Percentiles rank a stretch among this genome's conserved stretches.
These are phyloP conservation scores for Petunia secreta DNA, from an alignment of 257 asterid species.

Conservation along the genomic window DNA sequence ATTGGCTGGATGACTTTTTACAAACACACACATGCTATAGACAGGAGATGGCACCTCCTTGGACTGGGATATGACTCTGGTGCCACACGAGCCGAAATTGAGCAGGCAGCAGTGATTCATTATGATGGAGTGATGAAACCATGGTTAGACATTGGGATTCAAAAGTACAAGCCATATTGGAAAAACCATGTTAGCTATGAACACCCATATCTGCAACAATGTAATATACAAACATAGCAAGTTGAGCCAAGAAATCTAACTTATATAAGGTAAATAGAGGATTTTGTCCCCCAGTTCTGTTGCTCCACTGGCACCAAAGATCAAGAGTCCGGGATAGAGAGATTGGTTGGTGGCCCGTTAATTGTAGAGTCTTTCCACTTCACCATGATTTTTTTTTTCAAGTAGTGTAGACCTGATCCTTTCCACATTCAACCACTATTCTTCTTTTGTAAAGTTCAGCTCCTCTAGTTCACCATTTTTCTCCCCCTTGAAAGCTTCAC, in stretches of 20 bases:
- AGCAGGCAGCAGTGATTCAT: slow-evolving; percentile 75
- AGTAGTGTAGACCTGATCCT: slow-evolving; percentile 26
- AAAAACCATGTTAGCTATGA: slow-evolving; percentile 63
- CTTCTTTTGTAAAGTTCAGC: too few species aligned
- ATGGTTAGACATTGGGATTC: slow-evolving; percentile 86
- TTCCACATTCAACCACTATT: too few species aligned
- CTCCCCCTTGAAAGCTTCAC: too few species aligned
- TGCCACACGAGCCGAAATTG: slow-evolving; percentile 50
- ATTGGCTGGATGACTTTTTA: slow-evolving; percentile 89
- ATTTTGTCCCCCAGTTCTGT: too few species aligned
- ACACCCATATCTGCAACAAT: slow-evolving; percentile 76
- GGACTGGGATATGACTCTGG: slow-evolving; percentile 79
- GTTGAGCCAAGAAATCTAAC: slow-evolving; percentile 25
- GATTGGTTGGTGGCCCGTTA: too few species aligned
- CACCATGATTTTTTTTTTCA: slow-evolving; percentile 10
- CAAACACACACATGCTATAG: slow-evolving; percentile 56
- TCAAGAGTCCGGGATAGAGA: too few species aligned
- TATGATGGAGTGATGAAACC: slow-evolving; percentile 86
- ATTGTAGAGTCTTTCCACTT: not conserved
- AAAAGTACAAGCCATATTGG: slow-evolving; percentile 73
- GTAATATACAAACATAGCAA: slow-evolving; percentile 69
- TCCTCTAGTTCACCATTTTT: too few species aligned
- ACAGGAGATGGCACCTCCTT: slow-evolving; percentile 72
- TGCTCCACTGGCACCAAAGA: too few species aligned
- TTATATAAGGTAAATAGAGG: not conserved